Percentiles rank a stretch among this genome's conserved stretches.
These are phyloP conservation scores for Epicoccum sorghinum DNA, from an alignment of 2,329 filamentous ascomycete species.

Conservation along the genomic window DNA sequence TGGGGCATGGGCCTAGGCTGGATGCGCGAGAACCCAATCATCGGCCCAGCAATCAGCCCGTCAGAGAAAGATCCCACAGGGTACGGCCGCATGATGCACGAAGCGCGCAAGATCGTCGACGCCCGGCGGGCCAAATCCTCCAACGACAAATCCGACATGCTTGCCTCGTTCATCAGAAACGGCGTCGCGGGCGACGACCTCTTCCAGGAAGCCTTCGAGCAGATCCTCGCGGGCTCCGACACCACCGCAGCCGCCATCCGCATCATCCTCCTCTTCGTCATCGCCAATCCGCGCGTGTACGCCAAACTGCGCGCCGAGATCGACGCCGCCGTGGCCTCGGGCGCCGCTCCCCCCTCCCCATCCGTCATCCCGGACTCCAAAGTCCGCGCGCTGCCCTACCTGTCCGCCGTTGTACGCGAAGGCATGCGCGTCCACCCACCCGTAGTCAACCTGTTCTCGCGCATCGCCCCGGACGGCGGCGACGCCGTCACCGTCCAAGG, in stretches of 20 bases:
- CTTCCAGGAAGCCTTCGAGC: slow-evolving; percentile 51
- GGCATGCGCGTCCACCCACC: slow-evolving; percentile 54
- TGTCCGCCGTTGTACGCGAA: slow-evolving; percentile 56
- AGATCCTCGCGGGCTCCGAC: slow-evolving; percentile 63
- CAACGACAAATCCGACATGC: slow-evolving; percentile 58
- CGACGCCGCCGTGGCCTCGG: slow-evolving; percentile 46
- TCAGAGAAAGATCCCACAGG: slow-evolving; percentile 45
- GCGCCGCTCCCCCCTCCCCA: slow-evolving; percentile 41
- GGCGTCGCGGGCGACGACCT: slow-evolving; percentile 51
- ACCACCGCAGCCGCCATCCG: slow-evolving; percentile 64
- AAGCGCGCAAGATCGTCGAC: slow-evolving; percentile 34
- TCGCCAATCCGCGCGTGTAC: slow-evolving; percentile 57
- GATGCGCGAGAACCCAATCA: slow-evolving; percentile 31
- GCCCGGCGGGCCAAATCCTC: slow-evolving; percentile 55
- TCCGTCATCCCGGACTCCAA: slow-evolving; percentile 57
- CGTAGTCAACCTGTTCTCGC: slow-evolving; percentile 42
- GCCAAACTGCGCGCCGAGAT: slow-evolving; percentile 56
- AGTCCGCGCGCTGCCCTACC: slow-evolving; percentile 51
- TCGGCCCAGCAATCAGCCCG: slow-evolving; percentile 38
- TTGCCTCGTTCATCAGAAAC: slow-evolving; percentile 58
- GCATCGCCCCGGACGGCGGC: slow-evolving; percentile 38
- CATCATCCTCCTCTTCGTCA: slow-evolving; percentile 59
- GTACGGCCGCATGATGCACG: slow-evolving; percentile 43
- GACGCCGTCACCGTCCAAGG: slow-evolving; percentile 39
- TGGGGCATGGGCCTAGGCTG: slow-evolving; percentile 37